Percentiles rank a stretch among this genome's conserved stretches.
Conservation (phyloP, 2,329 filamentous ascomycete genomes). For the Domatiomyces catenatus region DNA sequence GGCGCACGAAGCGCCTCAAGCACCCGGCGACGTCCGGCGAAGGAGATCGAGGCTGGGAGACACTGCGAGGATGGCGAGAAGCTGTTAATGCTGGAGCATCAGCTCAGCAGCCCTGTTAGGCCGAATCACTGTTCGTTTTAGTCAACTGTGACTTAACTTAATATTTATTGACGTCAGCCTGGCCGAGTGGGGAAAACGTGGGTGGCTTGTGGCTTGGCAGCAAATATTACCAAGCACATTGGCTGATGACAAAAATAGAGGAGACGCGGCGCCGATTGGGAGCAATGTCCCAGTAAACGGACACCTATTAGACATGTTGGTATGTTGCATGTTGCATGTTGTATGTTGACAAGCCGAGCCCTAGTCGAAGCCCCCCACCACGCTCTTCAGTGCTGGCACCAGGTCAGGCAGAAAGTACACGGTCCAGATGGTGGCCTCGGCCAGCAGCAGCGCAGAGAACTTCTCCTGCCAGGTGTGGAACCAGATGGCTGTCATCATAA, state of each 20-base stretch:
- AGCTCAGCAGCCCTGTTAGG: too few relatives aligned
- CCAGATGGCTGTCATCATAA: constrained; percentile 95
- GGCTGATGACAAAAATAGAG: not conserved
- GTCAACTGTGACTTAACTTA: too few relatives aligned
- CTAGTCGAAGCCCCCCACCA: not conserved
- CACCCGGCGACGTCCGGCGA: not conserved
- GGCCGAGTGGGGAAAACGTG: not conserved
- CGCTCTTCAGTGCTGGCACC: not conserved
- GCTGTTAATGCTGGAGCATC: too few relatives aligned
- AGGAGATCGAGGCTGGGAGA: not conserved
- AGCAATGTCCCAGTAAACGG: not conserved
- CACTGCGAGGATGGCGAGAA: not conserved
- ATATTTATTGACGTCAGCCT: not conserved
- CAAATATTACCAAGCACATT: not conserved
- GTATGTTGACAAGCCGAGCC: not conserved
- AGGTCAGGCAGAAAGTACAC: constrained; percentile 32
- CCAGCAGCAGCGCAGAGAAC: constrained; percentile 38
- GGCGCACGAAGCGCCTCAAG: not conserved
- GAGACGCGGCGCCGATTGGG: not conserved
- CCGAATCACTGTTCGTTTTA: not conserved
- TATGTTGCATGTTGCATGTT: not conserved
- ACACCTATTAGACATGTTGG: not conserved
- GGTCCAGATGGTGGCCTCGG: constrained; percentile 33
- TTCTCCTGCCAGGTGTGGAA: constrained; percentile 99
- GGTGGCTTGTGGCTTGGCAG: not conserved